Conservation (phyloP, 805 yeast species). For the Kazachstania viticola region DNA sequence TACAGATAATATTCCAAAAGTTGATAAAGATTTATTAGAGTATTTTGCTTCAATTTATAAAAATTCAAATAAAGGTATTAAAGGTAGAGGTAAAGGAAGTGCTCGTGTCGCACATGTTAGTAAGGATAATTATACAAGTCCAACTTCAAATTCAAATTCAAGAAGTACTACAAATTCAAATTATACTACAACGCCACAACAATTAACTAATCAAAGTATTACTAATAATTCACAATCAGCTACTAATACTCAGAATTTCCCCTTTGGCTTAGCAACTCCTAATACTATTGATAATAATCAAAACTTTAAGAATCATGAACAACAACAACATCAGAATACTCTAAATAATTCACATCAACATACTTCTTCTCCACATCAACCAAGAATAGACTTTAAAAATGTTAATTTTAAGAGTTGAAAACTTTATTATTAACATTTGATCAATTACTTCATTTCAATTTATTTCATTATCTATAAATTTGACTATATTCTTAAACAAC, state of each 20-base stretch:
- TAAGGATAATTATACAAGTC: not conserved
- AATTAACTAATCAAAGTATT: not conserved
- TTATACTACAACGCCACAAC: conserved; percentile 3
- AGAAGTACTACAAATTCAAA: conserved; percentile 1
- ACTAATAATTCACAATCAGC: not conserved
- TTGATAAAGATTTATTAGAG: conserved; percentile 57
- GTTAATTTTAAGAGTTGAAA: conserved; percentile 14
- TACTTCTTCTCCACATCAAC: not conserved
- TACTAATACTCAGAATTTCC: not conserved
- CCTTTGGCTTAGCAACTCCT: not conserved
- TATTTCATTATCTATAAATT: too few species aligned
- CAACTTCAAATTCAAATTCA: not conserved
- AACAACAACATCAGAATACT: not conserved
- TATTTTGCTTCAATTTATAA: conserved; percentile 78
- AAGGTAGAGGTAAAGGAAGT: conserved; percentile 67
- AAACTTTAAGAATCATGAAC: not conserved
- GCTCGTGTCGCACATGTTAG: conserved; percentile 10
- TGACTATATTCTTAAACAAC: too few species aligned
- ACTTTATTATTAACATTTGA: too few species aligned
- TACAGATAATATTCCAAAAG: conserved; percentile 37
- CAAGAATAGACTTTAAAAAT: conserved; percentile 16
- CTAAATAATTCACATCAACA: not conserved
- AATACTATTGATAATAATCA: not conserved
- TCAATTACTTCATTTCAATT: too few species aligned
- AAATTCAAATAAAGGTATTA: conserved; percentile 81